A percentile compares a stretch with the other conserved stretches of the same genome.
phyloP scores from a whole-genome alignment of 768 basidiomycete species.

The Pleurotus cornucopiae region DNA sequence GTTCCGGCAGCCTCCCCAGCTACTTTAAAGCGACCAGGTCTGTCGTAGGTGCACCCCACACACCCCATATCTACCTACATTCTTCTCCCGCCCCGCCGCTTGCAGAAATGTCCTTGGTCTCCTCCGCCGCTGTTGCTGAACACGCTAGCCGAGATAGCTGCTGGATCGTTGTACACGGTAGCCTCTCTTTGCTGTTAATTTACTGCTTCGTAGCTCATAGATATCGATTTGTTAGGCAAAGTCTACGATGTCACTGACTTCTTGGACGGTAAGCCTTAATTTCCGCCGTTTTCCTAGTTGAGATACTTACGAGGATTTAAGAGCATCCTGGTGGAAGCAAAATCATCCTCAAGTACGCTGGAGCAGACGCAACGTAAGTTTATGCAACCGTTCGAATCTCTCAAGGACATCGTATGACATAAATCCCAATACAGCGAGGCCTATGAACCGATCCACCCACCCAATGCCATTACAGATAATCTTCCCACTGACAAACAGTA shows the following conservation, averaged over 20 bases:
- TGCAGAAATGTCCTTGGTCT: slow-evolving; percentile 21
- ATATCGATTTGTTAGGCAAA: slow-evolving; percentile 39
- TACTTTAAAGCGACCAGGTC: background rate
- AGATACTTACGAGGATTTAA: background rate
- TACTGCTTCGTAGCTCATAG: background rate
- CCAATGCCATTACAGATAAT: slow-evolving; percentile 71
- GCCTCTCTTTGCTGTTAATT: background rate
- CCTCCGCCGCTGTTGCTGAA: slow-evolving; percentile 46
- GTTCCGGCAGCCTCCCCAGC: background rate
- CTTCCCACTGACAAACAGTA: slow-evolving; percentile 84
- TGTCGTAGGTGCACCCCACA: background rate
- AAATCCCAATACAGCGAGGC: slow-evolving; percentile 43
- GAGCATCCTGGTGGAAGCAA: slow-evolving; percentile 58
- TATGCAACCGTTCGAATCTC: background rate
- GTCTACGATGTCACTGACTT: slow-evolving; percentile 81
- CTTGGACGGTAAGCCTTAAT: slow-evolving; percentile 50
- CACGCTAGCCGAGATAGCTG: slow-evolving; percentile 61
- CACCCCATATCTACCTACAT: background rate
- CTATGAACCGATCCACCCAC: slow-evolving; percentile 90
- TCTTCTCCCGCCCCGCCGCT: slow-evolving; percentile 30
- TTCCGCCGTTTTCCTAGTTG: background rate
- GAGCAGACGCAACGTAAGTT: slow-evolving; percentile 82
- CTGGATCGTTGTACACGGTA: slow-evolving; percentile 86
- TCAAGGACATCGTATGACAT: slow-evolving; percentile 8
- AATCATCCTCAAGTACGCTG: slow-evolving; percentile 85